These are phyloP conservation scores for Acanthamoeba lenticulata DNA, from an alignment of 208 protist genomes.

Conservation along the genomic window DNA sequence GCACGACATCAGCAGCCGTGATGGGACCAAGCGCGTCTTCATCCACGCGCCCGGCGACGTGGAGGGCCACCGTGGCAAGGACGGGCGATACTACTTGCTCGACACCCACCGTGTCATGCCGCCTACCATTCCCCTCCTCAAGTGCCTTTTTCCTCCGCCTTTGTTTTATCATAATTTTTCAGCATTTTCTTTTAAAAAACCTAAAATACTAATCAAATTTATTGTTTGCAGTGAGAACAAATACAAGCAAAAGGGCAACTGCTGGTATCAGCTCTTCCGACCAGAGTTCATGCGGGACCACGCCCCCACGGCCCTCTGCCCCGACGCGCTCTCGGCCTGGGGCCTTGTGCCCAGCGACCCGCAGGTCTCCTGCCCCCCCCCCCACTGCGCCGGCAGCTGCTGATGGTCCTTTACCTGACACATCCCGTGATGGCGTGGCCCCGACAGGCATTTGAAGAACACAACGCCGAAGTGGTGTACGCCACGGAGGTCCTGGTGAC, in stretches of 20 bases:
- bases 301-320: background rate
- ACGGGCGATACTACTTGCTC: constrained; percentile 80
- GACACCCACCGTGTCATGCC: constrained; percentile 78
- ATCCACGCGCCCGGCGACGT: constrained; percentile 23
- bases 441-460: background rate
- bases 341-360: constrained; percentile 27
- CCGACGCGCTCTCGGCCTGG: constrained; percentile 26
- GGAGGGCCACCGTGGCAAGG: constrained; percentile 56
- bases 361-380: background rate
- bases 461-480: constrained; percentile 39
- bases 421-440: background rate
- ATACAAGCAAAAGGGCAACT: constrained; percentile 67
- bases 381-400: background rate
- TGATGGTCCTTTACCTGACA: background rate
- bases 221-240: background rate
- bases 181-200: background rate
- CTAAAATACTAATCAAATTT: background rate
- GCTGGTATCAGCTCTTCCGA: constrained; percentile 53
- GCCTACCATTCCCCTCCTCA: constrained; percentile 69
- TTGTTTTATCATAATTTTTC: background rate
- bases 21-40: background rate
- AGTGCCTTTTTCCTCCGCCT: constrained; percentile 21
- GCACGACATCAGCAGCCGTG: background rate
- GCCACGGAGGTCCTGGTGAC: background rate
- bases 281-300: constrained; percentile 56